Conservation (phyloP, 2,329 filamentous ascomycete genomes). For the Venturia nashicola region DNA sequence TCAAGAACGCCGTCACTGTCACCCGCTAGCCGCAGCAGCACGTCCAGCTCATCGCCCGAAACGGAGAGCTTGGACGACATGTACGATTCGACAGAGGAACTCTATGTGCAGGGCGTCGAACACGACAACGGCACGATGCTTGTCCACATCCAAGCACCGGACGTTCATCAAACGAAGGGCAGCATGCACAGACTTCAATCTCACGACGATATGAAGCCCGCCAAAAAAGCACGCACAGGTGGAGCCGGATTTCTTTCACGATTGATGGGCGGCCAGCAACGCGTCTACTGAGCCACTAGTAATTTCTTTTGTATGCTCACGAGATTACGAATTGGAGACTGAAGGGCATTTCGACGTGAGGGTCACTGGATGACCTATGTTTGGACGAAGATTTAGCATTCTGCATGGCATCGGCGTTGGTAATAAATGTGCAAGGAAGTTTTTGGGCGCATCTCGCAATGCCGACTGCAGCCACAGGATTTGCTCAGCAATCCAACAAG, state of each 20-base stretch:
- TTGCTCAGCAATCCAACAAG: neutral
- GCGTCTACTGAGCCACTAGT: neutral
- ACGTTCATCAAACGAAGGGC: conserved; percentile 18
- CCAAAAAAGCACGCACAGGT: conserved; percentile 26
- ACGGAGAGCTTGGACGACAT: conserved; percentile 23
- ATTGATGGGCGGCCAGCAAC: conserved; percentile 6
- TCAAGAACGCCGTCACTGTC: conserved; percentile 11
- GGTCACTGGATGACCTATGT: conserved; percentile 3
- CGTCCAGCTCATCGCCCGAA: conserved; percentile 22
- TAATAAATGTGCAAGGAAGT: neutral
- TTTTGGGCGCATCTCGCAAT: neutral
- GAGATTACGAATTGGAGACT: neutral
- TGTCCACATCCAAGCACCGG: conserved; percentile 29
- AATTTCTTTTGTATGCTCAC: neutral
- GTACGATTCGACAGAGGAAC: conserved; percentile 12
- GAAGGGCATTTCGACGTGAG: neutral
- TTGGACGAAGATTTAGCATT: neutral
- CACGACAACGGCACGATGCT: conserved; percentile 27
- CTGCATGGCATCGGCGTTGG: neutral
- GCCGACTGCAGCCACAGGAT: neutral
- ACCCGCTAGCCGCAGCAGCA: conserved; percentile 18
- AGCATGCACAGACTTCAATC: conserved; percentile 20
- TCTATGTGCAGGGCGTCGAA: conserved; percentile 29
- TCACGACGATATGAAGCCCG: conserved; percentile 24
- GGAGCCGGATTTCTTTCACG: conserved; percentile 9